Base-by-base conservation (phyloP, 2,329 filamentous ascomycete genomes). In the Penicillium sp. region DNA sequence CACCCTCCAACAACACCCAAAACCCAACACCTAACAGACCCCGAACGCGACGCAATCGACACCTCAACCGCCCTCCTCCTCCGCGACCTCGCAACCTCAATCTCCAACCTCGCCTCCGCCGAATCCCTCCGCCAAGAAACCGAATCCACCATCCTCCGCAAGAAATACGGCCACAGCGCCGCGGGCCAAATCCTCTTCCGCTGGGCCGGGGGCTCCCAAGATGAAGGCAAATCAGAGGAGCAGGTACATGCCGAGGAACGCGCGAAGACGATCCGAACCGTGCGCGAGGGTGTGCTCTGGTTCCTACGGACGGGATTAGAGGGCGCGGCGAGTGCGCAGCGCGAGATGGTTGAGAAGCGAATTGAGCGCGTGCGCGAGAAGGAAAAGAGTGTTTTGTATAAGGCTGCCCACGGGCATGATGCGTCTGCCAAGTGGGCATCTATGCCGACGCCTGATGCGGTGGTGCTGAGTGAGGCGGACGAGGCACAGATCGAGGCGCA, bases 291-390 rank as follows among this genome's bases (percentile, higher is more conserved):
- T 53, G 82, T 98, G 37, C 72, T 97, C 9, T 91, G 86, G 84
- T 90, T 85, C 58, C 66, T 98, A 60, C 78, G 87, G 53, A 78
- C 85, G 63, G 78, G 82, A 60, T 70, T 97, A 52, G 86, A 93
- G 69, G 77, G 81, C 55, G 89, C 85, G 46, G 85, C 86, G 34
- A 78, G 81, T 59, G 82, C 85, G 53, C 91, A 97, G 73, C 83
- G 88, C 59, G 80, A 79, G 41, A 96, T 97, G 89, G 95, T 97
- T 78, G 90, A 95, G 72, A 86, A 87, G 61, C 75, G 93, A 58
- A 75, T 97, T 56, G 82, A 83, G 62, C 77, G 93, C 44, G 88
- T 94, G 66, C 77, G 91, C 67, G 90, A 97, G 72, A 93, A 87
- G 79, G 90, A 84, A 62, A 87, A 88, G 69, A 94, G 87, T 63